Base-by-base conservation (phyloP, 1,284 basidiomycete species). In the Phellopilus nigrolimitatus region DNA sequence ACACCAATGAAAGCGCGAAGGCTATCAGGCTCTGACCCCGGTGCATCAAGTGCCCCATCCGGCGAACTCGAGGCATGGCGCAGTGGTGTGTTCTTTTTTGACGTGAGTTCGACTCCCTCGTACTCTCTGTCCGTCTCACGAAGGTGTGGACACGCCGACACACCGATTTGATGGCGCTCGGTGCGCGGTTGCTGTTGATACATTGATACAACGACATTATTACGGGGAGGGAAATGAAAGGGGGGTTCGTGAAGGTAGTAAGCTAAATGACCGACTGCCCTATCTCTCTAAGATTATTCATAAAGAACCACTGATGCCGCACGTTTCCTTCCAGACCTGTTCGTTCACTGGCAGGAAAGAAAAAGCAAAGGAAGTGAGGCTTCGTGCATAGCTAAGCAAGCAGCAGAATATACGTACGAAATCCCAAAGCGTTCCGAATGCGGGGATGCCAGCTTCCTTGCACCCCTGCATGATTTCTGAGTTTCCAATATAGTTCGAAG, bases 401-500 rank as follows among this genome's bases (percentile, higher is more conserved):
- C 9, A 15, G 40, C 13, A 40, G 27, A 37, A 37, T 25, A 25
- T 48, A 76, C 78, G 65, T 61, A 80, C 78, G 68, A 84, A 85
- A 63, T 84, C 81, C 82, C 82, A 85, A 38, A 84, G 70, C 17
- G 82, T 84, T 49, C 82, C 84, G 60, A 87, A 85, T 47, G 78
- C 76, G 40, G 81, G 83, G 61, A 86, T 85, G 22, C 80, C 80
- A 49, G 76, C 76, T 60, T 80, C 76, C 63, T 84, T 86, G 69
- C 85, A 88, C n/a, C 85, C 84, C 65, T 82, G 69, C 75, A 84
- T 85, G 57, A 88, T 82, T 64, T 87, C 84, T 4, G 73, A 69
- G 65, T 88, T 87, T 33, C 85, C 85, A 31, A 76, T 71, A 60
- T 76, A 82, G 65, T 88, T 88, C 15, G 84, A 87, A 13, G 84